Evolutionary conservation across 768 basidiomycete species (phyloP), one percentile per base, ranked within the genome.

Genomic region (Russula virescens): DNA sequence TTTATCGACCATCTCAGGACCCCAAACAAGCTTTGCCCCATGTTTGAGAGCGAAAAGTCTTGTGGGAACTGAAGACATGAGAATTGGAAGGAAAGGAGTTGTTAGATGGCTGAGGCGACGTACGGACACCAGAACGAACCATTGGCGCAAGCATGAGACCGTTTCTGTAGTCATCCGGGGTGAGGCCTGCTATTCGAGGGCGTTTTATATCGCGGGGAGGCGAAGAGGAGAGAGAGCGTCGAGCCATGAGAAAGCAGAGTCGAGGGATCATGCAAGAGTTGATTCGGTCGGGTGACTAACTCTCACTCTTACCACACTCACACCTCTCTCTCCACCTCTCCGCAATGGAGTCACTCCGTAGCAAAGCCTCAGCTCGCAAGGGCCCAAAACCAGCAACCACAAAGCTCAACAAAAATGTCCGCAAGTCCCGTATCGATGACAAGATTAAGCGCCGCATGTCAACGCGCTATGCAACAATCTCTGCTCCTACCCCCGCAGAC

Each of bases 361-460:
- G 74, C 40, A 71, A 67, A 58, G 68, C 72, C 8, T 45, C 66
- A 1, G 14, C 59, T 31, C 55, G 58, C 23, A 58, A 42, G 51
- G 53, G 50, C 4, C 46, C 68, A 53, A 65, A 61, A 51, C 67
- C 62, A 42, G 53, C 58, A 0, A 57, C 47, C 25, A 69, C 52
- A 18, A 63, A 64, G 23, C 60, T 63, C 9, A 60, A 31, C 25
- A 61, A 63, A 49, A 70, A 71, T 66, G 71, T 67, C 13, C 75
- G 80, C 50, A 80, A 79, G 69, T 78, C 80, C 34, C 74, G 77
- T 13, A 79, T 83, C 23, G 81, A 94, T 73, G 95, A 95, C 81
- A 93, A 90, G 77, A 94, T 97, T 75, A 94, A 93, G 82, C 93
- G 93, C 75, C 89, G 95, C 71, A 88, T 97, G 86, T 94, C 94